A percentile compares a stretch with the other conserved stretches of the same genome.
Evolutionary conservation across 192 early-diverging fungal species (phyloP).

Genomic region (Mortierella antarctica): DNA sequence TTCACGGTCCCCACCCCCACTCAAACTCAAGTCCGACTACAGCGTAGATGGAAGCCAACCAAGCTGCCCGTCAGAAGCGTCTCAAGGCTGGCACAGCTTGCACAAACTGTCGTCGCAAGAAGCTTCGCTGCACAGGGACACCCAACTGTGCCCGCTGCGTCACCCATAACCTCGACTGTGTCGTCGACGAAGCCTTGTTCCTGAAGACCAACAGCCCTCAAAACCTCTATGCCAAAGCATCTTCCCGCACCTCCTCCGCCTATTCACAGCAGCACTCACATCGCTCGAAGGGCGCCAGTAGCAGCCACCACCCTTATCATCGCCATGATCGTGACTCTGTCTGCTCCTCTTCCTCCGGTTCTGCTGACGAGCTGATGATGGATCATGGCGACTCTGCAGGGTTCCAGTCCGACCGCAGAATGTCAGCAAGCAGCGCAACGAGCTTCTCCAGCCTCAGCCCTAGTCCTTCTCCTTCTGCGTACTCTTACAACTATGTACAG

Average conservation of each 20-base stretch:
- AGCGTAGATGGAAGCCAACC: conserved; percentile 5
- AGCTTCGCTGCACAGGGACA: conserved; percentile 47
- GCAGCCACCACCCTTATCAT: neutral
- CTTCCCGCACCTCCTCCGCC: neutral
- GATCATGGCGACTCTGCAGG: conserved; percentile 26
- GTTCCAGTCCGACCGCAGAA: conserved; percentile 41
- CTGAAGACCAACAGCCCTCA: conserved; percentile 45
- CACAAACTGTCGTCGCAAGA: conserved; percentile 53
- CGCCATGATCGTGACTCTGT: conserved; percentile 21
- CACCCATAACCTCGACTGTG: conserved; percentile 45
- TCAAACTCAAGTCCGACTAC: neutral
- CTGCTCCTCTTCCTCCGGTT: conserved; percentile 25
- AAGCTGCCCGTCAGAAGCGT: conserved; percentile 40
- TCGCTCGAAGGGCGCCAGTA: conserved; percentile 8
- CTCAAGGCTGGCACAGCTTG: conserved; percentile 52
- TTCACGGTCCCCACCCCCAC: neutral
- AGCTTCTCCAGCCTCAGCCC: conserved; percentile 46
- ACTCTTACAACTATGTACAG: conserved; percentile 19
- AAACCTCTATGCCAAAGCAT: conserved; percentile 15
- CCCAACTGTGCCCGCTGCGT: conserved; percentile 43
- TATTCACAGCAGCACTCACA: conserved; percentile 10
- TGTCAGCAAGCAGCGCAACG: conserved; percentile 46
- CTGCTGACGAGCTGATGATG: conserved; percentile 21
- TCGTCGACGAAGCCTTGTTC: conserved; percentile 50
- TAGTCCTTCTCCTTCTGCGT: conserved; percentile 32